Evolutionary conservation across 345 rosid species (phyloP).

Genomic region (thale cress (Arabidopsis thaliana)): TAIR10.1 NC_003076.8:13917001-13917500

Average conservation of each 20-base stretch:
- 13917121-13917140: conserved; percentile 9
- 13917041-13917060: conserved; percentile 5
- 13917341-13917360: too few species aligned
- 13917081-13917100: conserved; percentile 1
- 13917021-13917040: conserved; percentile 1
- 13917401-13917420: too few species aligned
- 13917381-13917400: too few species aligned
- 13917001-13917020: conserved; percentile 31
- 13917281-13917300: neutral
- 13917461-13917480: too few species aligned
- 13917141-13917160: neutral
- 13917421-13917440: too few species aligned
- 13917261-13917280: neutral
- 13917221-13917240: neutral
- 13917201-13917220: conserved; percentile 30
- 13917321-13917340: too few species aligned
- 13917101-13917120: neutral
- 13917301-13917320: too few species aligned
- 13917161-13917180: neutral
- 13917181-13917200: neutral
- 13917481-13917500: too few species aligned
- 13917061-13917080: conserved; percentile 20
- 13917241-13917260: neutral
- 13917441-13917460: too few species aligned
- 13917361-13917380: too few species aligned